These are phyloP conservation scores for Silene uniflora DNA, from an alignment of 148 eudicot genomes.

Conservation along the genomic window DNA sequence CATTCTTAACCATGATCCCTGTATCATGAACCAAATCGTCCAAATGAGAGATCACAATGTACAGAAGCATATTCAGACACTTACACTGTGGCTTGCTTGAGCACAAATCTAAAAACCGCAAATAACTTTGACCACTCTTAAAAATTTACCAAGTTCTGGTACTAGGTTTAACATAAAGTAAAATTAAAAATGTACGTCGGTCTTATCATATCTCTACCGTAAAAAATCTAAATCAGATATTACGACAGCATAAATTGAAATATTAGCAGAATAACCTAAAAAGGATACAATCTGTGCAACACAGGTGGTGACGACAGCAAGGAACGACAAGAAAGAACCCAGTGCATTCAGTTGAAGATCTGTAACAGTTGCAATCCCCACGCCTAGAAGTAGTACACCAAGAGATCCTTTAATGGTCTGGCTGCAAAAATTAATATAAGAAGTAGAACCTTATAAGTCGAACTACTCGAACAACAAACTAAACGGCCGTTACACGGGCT, in stretches of 20 bases:
- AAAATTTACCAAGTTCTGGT: neutral
- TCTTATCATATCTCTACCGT: neutral
- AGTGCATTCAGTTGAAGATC: slow-evolving; percentile 43
- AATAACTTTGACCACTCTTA: neutral
- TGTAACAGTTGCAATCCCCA: slow-evolving; percentile 45
- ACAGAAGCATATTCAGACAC: neutral
- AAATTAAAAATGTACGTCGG: neutral
- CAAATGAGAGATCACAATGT: neutral
- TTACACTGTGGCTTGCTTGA: neutral
- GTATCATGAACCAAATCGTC: neutral
- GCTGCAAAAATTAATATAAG: slow-evolving; percentile 25
- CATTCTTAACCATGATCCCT: neutral
- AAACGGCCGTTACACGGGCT: neutral
- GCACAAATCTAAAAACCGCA: neutral
- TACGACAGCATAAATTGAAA: neutral
- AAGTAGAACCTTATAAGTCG: slow-evolving; percentile 5
- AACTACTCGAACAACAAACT: neutral
- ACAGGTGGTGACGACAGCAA: slow-evolving; percentile 43
- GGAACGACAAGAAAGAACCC: slow-evolving; percentile 43
- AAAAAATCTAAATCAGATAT: neutral
- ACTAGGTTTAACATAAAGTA: too few species aligned
- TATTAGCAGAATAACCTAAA: neutral
- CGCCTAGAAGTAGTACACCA: slow-evolving; percentile 38
- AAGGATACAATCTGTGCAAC: slow-evolving; percentile 50
- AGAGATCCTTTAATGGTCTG: slow-evolving; percentile 41